A percentile compares a stretch with the other conserved stretches of the same genome.
Conservation (phyloP, 345 rosid species). For the Raphanus sativus region DNA sequence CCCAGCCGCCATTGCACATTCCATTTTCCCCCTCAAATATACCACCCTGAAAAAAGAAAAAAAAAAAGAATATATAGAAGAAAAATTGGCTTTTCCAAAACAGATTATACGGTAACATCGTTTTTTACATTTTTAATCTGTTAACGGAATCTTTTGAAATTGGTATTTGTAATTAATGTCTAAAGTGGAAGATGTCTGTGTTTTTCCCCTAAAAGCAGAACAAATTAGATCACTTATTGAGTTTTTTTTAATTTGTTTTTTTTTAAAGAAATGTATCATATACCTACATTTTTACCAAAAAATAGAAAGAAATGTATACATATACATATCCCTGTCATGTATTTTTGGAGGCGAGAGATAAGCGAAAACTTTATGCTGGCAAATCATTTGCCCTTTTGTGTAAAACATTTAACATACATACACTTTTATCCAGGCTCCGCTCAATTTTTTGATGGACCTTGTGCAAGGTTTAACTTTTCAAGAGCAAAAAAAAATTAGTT, state of each 20-base stretch:
- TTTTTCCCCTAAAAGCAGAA: slow-evolving; percentile 14
- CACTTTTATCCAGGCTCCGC: too few species aligned
- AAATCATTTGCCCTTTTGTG: too few species aligned
- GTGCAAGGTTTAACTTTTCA: too few species aligned
- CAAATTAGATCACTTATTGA: slow-evolving; percentile 26
- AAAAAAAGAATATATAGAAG: slow-evolving; percentile 15
- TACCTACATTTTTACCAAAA: too few species aligned
- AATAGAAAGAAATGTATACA: background rate
- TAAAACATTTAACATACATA: too few species aligned
- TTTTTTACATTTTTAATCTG: background rate
- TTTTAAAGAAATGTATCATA: too few species aligned
- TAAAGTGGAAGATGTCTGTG: slow-evolving; percentile 22
- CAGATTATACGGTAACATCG: slow-evolving; percentile 34
- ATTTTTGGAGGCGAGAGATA: slow-evolving; percentile 24
- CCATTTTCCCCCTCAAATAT: background rate
- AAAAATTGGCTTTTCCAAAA: slow-evolving; percentile 12
- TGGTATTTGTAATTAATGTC: slow-evolving; percentile 28
- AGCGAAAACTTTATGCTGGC: background rate
- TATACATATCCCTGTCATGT: slow-evolving; percentile 20
- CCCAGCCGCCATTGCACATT: slow-evolving; percentile 26
- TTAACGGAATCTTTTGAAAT: slow-evolving; percentile 28
- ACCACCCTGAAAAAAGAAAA: background rate
- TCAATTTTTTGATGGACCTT: too few species aligned
- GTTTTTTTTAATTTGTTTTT: background rate
- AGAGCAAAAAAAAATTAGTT: too few species aligned